A percentile compares a stretch with the other conserved stretches of the same genome.
These are phyloP conservation scores for Penicillium sp. DNA, from an alignment of 2,329 filamentous ascomycete genomes.

Conservation along the genomic window DNA sequence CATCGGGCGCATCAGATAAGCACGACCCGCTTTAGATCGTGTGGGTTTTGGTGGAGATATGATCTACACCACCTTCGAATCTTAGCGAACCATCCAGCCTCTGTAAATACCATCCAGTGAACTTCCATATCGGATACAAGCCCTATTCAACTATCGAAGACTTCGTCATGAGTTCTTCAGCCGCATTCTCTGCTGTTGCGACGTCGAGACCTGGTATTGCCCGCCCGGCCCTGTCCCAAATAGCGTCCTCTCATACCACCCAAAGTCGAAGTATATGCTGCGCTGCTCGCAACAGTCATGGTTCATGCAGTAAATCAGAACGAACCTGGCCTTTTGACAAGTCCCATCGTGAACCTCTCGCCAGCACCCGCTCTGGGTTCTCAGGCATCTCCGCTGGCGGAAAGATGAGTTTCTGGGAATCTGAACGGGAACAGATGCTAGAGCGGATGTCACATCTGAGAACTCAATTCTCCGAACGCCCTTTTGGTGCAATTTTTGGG, in stretches of 20 bases:
- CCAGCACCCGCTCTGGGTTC: conserved; percentile 11
- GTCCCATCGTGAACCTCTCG: conserved; percentile 9
- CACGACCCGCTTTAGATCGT: conserved; percentile 5
- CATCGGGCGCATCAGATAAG: conserved; percentile 4
- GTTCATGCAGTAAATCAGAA: conserved; percentile 7
- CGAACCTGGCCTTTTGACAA: conserved; percentile 6
- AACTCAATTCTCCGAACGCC: conserved; percentile 38
- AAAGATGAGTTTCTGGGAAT: conserved; percentile 21
- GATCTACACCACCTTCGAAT: conserved; percentile 11
- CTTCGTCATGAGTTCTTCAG: conserved; percentile 16
- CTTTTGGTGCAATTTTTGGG: conserved; percentile 44
- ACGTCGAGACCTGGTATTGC: conserved; percentile 1
- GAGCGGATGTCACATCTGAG: conserved; percentile 39
- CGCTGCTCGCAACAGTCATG: conserved; percentile 12
- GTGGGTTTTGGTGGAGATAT: conserved; percentile 16
- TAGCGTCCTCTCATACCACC: conserved; percentile 4
- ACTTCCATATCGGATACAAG: background rate
- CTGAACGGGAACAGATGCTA: conserved; percentile 22
- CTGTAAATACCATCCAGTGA: background rate
- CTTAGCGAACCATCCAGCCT: conserved; percentile 3
- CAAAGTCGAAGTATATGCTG: conserved; percentile 11
- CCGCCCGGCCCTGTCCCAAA: conserved; percentile 10
- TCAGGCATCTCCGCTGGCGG: conserved; percentile 6
- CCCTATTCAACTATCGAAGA: no score
- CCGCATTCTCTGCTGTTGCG: conserved; percentile 9